Evolutionary conservation across 2,329 filamentous ascomycete genomes (phyloP), one percentile per base, ranked within the genome.

Genomic region (Xylariaceae sp.): DNA sequence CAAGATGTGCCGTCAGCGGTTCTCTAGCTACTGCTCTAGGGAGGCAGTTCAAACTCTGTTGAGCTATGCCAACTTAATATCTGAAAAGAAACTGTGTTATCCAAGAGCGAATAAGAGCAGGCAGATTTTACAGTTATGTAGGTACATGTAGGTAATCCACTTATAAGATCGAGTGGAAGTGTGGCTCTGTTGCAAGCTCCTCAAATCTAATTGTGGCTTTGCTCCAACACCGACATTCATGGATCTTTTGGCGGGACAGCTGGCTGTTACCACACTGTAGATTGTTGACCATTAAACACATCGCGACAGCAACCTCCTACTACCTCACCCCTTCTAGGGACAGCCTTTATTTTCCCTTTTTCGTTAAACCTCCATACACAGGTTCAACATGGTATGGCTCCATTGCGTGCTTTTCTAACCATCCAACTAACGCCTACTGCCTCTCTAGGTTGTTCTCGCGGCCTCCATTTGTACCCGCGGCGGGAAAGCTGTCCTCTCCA

Each of bases 401-500:
- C 45, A 53, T 56, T 50, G 39, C 34, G 28, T 46, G n/a, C 34
- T 41, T 49, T 33, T 28, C 33, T 55, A 33, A 51, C 53, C 49
- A 26, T 31, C 23, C 39, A 26, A 60, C 53, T 64, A 52, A 63
- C 44, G 6, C 26, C 26, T 48, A 24, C 26, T 56, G n/a, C 67
- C 65, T 66, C 62, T 56, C 62, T 68, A 97, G 95, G 95, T 99
- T 76, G 92, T 99, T 76, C 91, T 99, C 76, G 95, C 94, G 77
- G 95, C 95, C 72, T 98, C 95, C 72, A 97, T 99, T 82, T 98
- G 94, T 80, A 99, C 96, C 75, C 88, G 95, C 69, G 95, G 95
- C 75, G 95, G 95, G 75, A 99, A 99, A 83, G 91, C 94, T 77
- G 93, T 99, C 73, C 89, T 99, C 76, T 98, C 95, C 65, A 89